Evolutionary conservation across 352 stramenopile species (phyloP), one percentile per base, ranked within the genome.

Genomic region (Phytopythium oedochilum): DNA sequence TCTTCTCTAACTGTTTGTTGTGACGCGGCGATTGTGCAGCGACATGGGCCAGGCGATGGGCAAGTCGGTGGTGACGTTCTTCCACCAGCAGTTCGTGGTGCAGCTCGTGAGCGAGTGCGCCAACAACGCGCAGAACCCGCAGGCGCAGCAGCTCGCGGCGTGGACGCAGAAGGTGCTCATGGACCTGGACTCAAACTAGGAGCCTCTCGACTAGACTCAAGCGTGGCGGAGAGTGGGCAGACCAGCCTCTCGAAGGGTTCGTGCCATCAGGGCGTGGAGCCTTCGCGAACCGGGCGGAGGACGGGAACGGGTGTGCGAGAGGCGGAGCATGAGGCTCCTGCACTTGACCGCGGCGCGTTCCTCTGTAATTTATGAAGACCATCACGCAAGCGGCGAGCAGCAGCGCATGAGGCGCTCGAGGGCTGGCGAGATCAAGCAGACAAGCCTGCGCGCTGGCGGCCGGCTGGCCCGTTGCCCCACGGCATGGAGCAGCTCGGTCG

Each of bases 31-130:
- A 54, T 61, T 48, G 54, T 64, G 47, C 65, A 93, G 83, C 40
- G 83, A 93, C 59, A 90, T 93, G 77, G 80, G 74, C 22, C 80
- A 90, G 63, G 76, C 83, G 20, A 82, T 93, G 55, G 83, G 83
- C 52, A 78, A 76, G 55, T 53, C 70, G n/a, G 73, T 90, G 56
- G 77, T 80, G 35, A 62, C 64, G 35, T 45, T 90, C 53, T 79
- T 83, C 40, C 73, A 79, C 59, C 76, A 89, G 55, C 69, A 76
- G 61, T 93, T 89, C 48, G 80, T 89, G 15, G 70, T 80, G 53
- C 70, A 87, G 58, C 71, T 93, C 28, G 67, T 93, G 60, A 78
- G 73, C 49, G 83, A 93, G 46, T 91, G 80, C 42, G 73, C 76
- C 54, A 73, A 62, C 45, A 85, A 87, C 56, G 31, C 60, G 29